Conservation (phyloP, 495 filamentous ascomycete species). For the Penicillium psychrofluorescens region DNA sequence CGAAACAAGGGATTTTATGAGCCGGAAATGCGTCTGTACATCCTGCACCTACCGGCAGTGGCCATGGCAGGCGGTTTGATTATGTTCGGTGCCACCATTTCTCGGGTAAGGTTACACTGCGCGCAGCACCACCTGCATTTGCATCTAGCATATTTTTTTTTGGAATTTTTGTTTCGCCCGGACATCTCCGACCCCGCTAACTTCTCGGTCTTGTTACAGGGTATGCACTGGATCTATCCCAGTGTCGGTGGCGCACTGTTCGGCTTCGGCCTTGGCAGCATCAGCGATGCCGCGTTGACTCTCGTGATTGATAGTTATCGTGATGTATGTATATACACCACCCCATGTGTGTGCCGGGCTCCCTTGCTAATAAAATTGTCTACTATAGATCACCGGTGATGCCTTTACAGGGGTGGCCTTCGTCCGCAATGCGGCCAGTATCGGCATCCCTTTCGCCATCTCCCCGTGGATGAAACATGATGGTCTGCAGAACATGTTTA, state of each 20-base stretch:
- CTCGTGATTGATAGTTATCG: conserved; percentile 30
- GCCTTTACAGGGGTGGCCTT: conserved; percentile 29
- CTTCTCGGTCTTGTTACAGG: conserved; percentile 8
- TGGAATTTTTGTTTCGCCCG: too few species aligned
- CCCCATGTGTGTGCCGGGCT: too few species aligned
- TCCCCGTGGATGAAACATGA: conserved; percentile 21
- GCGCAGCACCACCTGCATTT: not conserved
- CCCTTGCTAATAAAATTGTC: too few species aligned
- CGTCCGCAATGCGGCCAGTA: conserved; percentile 24
- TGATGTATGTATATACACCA: conserved; percentile 11
- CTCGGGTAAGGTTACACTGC: conserved; percentile 12
- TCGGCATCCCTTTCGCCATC: conserved; percentile 29
- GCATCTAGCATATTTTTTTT: too few species aligned
- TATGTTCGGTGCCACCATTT: conserved; percentile 28
- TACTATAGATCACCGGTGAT: conserved; percentile 24
- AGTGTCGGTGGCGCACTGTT: conserved; percentile 25
- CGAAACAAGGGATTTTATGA: conserved; percentile 36
- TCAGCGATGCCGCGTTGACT: conserved; percentile 26
- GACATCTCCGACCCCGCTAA: too few species aligned
- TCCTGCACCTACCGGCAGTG: conserved; percentile 24
- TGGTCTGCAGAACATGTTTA: conserved; percentile 27
- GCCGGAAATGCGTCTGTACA: conserved; percentile 37
- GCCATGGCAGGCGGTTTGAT: conserved; percentile 22
- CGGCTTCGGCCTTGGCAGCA: conserved; percentile 26
- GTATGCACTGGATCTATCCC: conserved; percentile 31